Conservation (phyloP, 805 yeast species). For the Candida silvatica region DNA sequence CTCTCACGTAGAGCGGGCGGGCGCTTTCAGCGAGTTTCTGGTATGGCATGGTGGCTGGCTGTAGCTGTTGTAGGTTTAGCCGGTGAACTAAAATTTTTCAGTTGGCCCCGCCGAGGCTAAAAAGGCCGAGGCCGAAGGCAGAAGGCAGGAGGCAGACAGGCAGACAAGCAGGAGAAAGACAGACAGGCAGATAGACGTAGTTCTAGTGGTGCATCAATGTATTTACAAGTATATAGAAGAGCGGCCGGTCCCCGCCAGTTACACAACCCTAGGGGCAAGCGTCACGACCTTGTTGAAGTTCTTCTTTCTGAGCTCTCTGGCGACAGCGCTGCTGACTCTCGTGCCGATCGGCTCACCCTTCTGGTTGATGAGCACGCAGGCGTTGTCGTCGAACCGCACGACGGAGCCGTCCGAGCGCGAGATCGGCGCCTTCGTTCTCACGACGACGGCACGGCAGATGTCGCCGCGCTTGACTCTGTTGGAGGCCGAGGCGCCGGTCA, state of each 20-base stretch:
- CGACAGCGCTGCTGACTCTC: slow-evolving; percentile 84
- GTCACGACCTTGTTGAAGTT: slow-evolving; percentile 81
- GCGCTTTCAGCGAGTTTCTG: slow-evolving; percentile 13
- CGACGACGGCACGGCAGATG: slow-evolving; percentile 90
- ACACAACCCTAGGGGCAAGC: slow-evolving; percentile 80
- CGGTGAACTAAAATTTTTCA: neutral
- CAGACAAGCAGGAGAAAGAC: neutral
- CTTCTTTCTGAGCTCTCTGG: slow-evolving; percentile 78
- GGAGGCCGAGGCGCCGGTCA: slow-evolving; percentile 65
- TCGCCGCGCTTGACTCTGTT: slow-evolving; percentile 92
- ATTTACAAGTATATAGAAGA: neutral
- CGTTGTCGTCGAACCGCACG: slow-evolving; percentile 89
- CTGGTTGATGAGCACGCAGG: slow-evolving; percentile 90
- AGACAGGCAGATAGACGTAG: neutral
- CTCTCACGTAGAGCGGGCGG: slow-evolving; percentile 21
- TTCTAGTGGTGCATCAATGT: neutral
- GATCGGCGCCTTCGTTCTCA: slow-evolving; percentile 69
- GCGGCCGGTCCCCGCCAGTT: slow-evolving; percentile 4
- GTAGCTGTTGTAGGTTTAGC: neutral
- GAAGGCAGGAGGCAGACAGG: neutral
- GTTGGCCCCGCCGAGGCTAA: too few species aligned
- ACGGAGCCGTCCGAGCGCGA: slow-evolving; percentile 82
- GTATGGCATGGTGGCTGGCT: slow-evolving; percentile 12
- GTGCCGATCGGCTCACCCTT: slow-evolving; percentile 89
- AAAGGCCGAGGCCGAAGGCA: too few species aligned